Evolutionary conservation across 1,139 yeast genomes (phyloP), one percentile per base, ranked within the genome.

Genomic region (Saccharomyces uvarum): DNA sequence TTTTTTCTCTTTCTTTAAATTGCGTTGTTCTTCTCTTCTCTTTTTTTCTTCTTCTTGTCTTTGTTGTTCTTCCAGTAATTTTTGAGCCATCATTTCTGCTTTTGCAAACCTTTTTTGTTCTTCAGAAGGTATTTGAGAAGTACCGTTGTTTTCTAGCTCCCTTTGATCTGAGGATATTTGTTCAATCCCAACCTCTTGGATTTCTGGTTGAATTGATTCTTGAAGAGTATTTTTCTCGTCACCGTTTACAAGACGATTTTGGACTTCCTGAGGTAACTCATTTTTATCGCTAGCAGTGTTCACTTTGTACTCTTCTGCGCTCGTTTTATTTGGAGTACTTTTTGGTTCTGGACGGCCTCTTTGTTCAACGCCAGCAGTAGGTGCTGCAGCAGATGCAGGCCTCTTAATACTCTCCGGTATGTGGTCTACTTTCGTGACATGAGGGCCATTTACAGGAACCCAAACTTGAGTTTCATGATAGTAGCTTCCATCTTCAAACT

Each of bases 401-500:
- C 21, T 16, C 21, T 19, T 32, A 16, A 32, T 19, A 19, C 14
- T n/a, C 8, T 14, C 14, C 4, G 50, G 50, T 9, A 19, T 31
- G 9, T 16, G 49, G 19, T 51, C 53, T 14, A 53, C 14, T 32
- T 51, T 51, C n/a, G 42, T 51, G 21, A 53, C 47, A 19, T 49
- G 24, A 14, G 27, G 33, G 21, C 54, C 47, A 33, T 61, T 54
- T 14, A 61, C 55, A 2, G 72, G 70, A 7, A 68, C 57, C 38
- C 63, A 62, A 19, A 67, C 66, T 9, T 56, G 54, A 1, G 62
- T 59, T 50, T 67, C 67, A 16, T 59, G 67, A 54, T 66, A 68
- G 33, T 59, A 62, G n/a, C 67, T 61, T 5, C 65, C 68, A 49
- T 66, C 68, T 7, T 49, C 51, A 49, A 55, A 61, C 33, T 57